Conservation (phyloP, 208 protist genomes). For the Leishmania gerbilli region DNA sequence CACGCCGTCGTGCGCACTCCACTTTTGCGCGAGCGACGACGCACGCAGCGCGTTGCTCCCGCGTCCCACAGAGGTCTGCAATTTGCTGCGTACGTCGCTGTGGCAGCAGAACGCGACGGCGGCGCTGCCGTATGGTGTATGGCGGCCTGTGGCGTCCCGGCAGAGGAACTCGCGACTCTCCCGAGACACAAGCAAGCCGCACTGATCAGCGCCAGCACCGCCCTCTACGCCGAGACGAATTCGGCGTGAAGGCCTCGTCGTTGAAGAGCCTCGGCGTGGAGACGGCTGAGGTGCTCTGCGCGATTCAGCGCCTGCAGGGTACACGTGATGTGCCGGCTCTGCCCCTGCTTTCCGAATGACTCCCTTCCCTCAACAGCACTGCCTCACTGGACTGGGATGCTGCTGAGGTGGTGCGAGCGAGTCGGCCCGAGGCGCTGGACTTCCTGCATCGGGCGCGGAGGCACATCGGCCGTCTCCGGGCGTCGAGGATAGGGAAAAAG, state of each 20-base stretch:
- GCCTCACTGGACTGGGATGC: background rate
- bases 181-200: background rate
- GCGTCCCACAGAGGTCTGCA: background rate
- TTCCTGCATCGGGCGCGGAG: background rate
- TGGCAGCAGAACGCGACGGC: background rate
- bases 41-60: background rate
- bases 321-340: background rate
- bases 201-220: background rate
- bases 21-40: no score
- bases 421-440: slow-evolving; percentile 1
- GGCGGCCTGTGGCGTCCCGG: background rate
- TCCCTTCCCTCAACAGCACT: slow-evolving; percentile 9
- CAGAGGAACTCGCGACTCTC: background rate
- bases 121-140: background rate
- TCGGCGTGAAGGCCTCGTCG: background rate
- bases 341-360: background rate
- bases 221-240: slow-evolving; percentile 9
- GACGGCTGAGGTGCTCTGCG: background rate
- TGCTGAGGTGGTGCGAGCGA: background rate
- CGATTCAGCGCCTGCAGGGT: background rate
- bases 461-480: background rate
- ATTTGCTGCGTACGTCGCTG: background rate
- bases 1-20: no score
- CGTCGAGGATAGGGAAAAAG: background rate
- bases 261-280: slow-evolving; percentile 1